Conservation (phyloP, 495 filamentous ascomycete genomes). For the Apodospora peruviana region DNA sequence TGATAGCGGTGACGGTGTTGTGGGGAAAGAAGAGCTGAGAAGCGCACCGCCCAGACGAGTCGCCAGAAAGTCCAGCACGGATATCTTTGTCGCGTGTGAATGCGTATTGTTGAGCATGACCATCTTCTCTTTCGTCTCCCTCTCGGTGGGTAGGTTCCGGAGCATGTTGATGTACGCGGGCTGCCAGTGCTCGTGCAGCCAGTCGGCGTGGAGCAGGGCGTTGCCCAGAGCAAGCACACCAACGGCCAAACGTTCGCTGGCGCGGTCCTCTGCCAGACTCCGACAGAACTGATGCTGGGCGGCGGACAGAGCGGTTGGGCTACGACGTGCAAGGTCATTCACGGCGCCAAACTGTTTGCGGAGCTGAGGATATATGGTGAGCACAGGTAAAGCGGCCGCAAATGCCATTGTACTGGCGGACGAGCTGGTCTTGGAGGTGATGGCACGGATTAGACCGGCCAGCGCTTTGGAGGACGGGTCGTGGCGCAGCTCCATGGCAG, state of each 20-base stretch:
- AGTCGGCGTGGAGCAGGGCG: background rate
- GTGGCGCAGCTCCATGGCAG: conserved; percentile 1
- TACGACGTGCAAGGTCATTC: conserved; percentile 1
- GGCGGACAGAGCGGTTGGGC: background rate
- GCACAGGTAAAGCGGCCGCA: background rate
- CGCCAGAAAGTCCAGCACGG: background rate
- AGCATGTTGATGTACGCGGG: conserved; percentile 6
- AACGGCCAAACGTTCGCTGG: background rate
- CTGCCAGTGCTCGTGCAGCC: conserved; percentile 6
- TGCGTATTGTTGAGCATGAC: background rate
- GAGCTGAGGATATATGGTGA: background rate
- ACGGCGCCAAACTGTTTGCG: background rate
- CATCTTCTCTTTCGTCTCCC: background rate
- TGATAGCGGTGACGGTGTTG: background rate
- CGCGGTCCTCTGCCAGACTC: background rate
- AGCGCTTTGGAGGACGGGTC: background rate
- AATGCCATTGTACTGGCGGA: background rate
- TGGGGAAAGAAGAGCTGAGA: background rate
- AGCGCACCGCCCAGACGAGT: background rate
- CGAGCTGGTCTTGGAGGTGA: background rate
- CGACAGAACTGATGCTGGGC: conserved; percentile 1
- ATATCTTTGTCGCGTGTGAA: background rate
- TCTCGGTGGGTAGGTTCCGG: background rate
- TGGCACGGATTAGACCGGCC: background rate
- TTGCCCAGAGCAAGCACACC: background rate